Base-by-base conservation (phyloP, 2,329 filamentous ascomycete species). In the Ophiostoma piceae region DNA sequence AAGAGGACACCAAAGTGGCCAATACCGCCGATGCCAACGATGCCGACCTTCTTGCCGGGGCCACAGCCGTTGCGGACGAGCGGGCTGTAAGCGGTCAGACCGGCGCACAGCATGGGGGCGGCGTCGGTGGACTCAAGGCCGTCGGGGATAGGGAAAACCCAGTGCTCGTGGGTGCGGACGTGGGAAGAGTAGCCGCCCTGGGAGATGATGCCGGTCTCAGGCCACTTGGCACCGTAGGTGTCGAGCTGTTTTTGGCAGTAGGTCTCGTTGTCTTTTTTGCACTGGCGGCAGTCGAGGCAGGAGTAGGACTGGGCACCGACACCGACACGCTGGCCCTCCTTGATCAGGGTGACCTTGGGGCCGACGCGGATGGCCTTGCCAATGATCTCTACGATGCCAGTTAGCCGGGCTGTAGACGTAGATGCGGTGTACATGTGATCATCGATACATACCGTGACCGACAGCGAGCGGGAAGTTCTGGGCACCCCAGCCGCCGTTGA, bases 91-190 rank as follows among this genome's bases (percentile, higher is more conserved):
- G 88, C 88, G 3, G 92, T 96, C 74, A 96, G 84, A 73, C 92
- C 92, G 57, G 91, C 92, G 79, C 92, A 96, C 74, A 95, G 84
- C 90, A 94, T 92, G 11, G 90, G 91, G 1, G 91, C 92, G 0
- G 89, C 91, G 67, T 88, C 79, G 69, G 81, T 79, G 74, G 83
- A 85, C 11, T 82, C 75, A 65, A 96, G 84, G 68, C 83, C 86
- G 41, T 93, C 91, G 47, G 92, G 92, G 73, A 96, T 94, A 76
- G 90, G 90, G 76, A 86, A 88, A 65, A 86, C 84, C 83, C 83
- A 94, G 82, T 93, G 90, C 79, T 94, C 90, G 79, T 94, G 90
- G n/a, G 78, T 76, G 67, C 78, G 74, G 32, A 79, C 74, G 70
- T 79, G 78, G 4, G 78, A 79, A 2, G 78, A 77, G 74, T 80